Evolutionary conservation across 495 filamentous ascomycete species (phyloP).

Genomic region (Aspergillus olivimuriae): DNA sequence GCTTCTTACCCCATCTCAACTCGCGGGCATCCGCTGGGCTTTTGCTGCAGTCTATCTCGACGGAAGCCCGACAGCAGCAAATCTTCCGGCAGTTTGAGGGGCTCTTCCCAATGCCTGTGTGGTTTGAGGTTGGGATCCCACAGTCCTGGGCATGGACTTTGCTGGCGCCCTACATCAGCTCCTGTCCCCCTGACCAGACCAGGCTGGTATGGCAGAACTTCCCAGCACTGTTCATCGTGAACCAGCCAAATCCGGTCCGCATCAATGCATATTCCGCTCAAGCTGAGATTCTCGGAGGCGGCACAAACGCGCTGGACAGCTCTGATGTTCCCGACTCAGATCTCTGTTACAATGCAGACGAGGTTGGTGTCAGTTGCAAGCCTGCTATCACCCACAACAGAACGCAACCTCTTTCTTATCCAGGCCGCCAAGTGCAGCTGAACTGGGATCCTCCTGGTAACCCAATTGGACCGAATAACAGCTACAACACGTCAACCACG

Average conservation of each 20-base stretch:
- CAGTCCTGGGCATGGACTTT: slow-evolving; percentile 87
- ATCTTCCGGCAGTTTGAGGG: slow-evolving; percentile 84
- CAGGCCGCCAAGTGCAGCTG: slow-evolving; percentile 66
- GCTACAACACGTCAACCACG: slow-evolving; percentile 59
- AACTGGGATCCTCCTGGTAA: slow-evolving; percentile 67
- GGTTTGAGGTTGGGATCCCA: slow-evolving; percentile 75
- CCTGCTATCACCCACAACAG: slow-evolving; percentile 63
- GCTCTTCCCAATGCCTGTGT: slow-evolving; percentile 78
- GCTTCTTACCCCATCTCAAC: slow-evolving; percentile 76
- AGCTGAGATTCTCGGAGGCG: slow-evolving; percentile 29
- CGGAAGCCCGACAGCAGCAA: slow-evolving; percentile 84
- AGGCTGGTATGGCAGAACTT: slow-evolving; percentile 86
- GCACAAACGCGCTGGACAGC: slow-evolving; percentile 29
- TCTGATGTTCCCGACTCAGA: slow-evolving; percentile 29
- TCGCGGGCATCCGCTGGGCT: slow-evolving; percentile 67
- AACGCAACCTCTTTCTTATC: slow-evolving; percentile 61
- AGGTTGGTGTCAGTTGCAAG: slow-evolving; percentile 48
- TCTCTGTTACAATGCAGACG: slow-evolving; percentile 46
- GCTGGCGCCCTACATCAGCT: slow-evolving; percentile 77
- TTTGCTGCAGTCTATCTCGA: slow-evolving; percentile 69
- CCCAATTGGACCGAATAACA: slow-evolving; percentile 71
- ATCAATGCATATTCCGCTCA: slow-evolving; percentile 50
- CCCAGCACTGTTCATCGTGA: slow-evolving; percentile 64
- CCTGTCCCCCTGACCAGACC: slow-evolving; percentile 68
- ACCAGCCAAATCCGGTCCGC: slow-evolving; percentile 65